Evolutionary conservation across 2,329 filamentous ascomycete genomes (phyloP).

Genomic region (Aspergillus tubingensis): DNA sequence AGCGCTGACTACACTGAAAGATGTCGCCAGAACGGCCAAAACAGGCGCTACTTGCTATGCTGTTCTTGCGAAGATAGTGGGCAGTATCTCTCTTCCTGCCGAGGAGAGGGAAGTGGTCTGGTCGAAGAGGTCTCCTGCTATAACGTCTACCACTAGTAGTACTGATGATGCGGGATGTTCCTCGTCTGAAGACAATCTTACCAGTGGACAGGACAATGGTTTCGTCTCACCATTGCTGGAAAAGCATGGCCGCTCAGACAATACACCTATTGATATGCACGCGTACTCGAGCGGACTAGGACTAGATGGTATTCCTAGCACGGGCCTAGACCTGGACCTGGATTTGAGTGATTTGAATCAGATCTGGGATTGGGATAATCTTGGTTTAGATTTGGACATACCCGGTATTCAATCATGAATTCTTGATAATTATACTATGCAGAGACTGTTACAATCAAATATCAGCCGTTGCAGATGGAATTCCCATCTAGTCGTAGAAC

Average conservation of each 20-base stretch:
- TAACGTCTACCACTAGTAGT: background rate
- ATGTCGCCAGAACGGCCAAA: conserved; percentile 23
- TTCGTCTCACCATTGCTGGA: background rate
- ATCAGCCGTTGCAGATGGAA: too few species aligned
- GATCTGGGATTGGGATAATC: conserved; percentile 32
- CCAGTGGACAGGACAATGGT: too few species aligned
- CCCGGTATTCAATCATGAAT: background rate
- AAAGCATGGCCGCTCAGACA: background rate
- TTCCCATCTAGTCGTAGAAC: too few species aligned
- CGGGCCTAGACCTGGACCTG: conserved; percentile 17
- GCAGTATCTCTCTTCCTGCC: conserved; percentile 15
- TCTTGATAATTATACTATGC: background rate
- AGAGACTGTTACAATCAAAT: too few species aligned
- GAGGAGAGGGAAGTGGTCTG: conserved; percentile 1
- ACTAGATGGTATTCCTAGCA: conserved; percentile 10
- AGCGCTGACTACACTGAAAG: conserved; percentile 39
- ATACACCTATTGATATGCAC: background rate
- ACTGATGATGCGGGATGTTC: background rate
- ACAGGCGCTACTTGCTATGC: conserved; percentile 27
- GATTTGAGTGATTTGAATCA: conserved; percentile 26
- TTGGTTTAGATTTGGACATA: conserved; percentile 25
- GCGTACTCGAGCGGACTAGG: background rate
- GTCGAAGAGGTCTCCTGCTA: conserved; percentile 2
- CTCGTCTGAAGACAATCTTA: too few species aligned
- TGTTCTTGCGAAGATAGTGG: conserved; percentile 25